These are phyloP conservation scores for Phylloporus arenicola DNA, from an alignment of 768 basidiomycete species.

Conservation along the genomic window DNA sequence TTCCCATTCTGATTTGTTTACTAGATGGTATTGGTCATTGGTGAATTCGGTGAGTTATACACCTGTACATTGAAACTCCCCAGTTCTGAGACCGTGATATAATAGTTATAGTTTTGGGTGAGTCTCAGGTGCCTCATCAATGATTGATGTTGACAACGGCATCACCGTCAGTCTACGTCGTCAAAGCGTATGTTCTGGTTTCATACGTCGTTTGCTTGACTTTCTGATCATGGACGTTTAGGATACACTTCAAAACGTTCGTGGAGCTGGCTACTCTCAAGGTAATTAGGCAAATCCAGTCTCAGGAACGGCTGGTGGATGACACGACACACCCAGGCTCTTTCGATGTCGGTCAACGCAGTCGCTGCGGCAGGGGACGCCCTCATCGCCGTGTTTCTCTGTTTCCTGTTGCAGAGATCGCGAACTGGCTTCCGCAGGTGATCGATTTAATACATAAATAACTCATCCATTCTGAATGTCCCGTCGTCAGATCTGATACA, in stretches of 20 bases:
- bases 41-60: slow-evolving; percentile 36
- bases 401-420: slow-evolving; percentile 42
- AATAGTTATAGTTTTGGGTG: slow-evolving; percentile 33
- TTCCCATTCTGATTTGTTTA: neutral
- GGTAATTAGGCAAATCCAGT: slow-evolving; percentile 19
- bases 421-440: slow-evolving; percentile 51
- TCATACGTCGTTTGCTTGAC: neutral
- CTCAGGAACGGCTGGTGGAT: neutral
- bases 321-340: slow-evolving; percentile 13
- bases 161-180: slow-evolving; percentile 30
- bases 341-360: slow-evolving; percentile 54
- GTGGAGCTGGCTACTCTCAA: too few species aligned
- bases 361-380: slow-evolving; percentile 48
- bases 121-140: slow-evolving; percentile 5
- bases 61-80: too few species aligned
- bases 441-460: neutral
- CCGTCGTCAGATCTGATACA: slow-evolving; percentile 36
- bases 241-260: slow-evolving; percentile 38
- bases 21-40: slow-evolving; percentile 33
- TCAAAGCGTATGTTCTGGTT: slow-evolving; percentile 31
- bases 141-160: slow-evolving; percentile 3
- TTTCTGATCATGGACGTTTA: slow-evolving; percentile 20
- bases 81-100: slow-evolving; percentile 5
- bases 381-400: slow-evolving; percentile 45
- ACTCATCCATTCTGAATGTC: neutral